Conservation (phyloP, 1,139 yeast genomes). For the Nakaseomyces bracarensis region DNA sequence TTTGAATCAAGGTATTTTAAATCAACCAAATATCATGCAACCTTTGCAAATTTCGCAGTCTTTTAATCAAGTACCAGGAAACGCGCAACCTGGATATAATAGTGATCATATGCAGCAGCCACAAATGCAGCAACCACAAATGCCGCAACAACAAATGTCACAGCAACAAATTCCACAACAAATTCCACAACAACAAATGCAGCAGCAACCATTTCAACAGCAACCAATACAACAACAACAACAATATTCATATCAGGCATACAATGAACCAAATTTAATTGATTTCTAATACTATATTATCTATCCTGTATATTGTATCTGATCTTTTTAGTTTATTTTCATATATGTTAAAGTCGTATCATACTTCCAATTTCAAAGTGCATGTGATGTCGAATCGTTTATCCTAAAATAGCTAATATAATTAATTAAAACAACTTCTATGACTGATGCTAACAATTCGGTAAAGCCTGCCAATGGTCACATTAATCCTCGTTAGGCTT, state of each 20-base stretch:
- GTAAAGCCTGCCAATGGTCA: no score
- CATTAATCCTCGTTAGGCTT: no score
- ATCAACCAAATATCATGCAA: constrained; percentile 6
- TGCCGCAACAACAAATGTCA: constrained; percentile 9
- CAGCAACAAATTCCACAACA: constrained; percentile 9
- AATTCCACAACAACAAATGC: background rate
- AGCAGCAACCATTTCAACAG: constrained; percentile 7
- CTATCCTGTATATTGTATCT: background rate
- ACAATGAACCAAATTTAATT: constrained; percentile 4
- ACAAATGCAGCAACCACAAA: constrained; percentile 15
- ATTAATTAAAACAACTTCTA: no score
- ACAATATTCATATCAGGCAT: constrained; percentile 5
- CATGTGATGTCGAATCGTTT: no score
- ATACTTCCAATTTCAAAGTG: no score
- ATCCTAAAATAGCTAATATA: no score
- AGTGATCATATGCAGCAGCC: constrained; percentile 14
- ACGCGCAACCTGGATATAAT: constrained; percentile 7
- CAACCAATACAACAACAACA: background rate
- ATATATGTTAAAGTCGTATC: no score
- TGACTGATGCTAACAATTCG: no score
- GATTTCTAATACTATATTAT: constrained; percentile 1
- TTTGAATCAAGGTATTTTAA: background rate
- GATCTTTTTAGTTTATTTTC: background rate
- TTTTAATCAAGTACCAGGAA: constrained; percentile 9
- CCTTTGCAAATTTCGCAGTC: constrained; percentile 6